Percentiles rank a stretch among this genome's conserved stretches.
These are phyloP conservation scores for Monilinia vaccinii-corymbosi DNA, from an alignment of 2,329 filamentous ascomycete species.

Conservation along the genomic window DNA sequence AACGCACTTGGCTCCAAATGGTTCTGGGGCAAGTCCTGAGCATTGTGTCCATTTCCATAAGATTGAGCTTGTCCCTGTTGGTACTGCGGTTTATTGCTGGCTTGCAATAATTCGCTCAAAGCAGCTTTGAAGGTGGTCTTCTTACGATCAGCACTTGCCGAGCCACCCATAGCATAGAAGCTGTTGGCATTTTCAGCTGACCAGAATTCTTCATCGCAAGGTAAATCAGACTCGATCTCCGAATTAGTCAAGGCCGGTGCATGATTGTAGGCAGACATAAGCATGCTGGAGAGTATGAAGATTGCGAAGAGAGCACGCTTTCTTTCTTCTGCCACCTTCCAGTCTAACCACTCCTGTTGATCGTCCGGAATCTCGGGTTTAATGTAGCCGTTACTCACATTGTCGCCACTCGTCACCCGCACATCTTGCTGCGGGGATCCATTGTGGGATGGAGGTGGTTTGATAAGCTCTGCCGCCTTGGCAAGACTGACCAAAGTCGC, in stretches of 20 bases:
- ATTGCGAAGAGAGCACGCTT: conserved; percentile 89
- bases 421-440: conserved; percentile 33
- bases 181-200: conserved; percentile 71
- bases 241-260: conserved; percentile 87
- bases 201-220: conserved; percentile 90
- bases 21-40: conserved; percentile 44
- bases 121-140: conserved; percentile 73
- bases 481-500: conserved; percentile 85
- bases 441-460: conserved; percentile 31
- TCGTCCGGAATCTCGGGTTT: conserved; percentile 41
- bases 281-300: conserved; percentile 81
- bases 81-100: conserved; percentile 57
- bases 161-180: conserved; percentile 71
- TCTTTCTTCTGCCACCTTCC: conserved; percentile 82
- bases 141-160: conserved; percentile 58
- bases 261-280: conserved; percentile 90
- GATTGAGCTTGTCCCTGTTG: conserved; percentile 36
- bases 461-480: conserved; percentile 71
- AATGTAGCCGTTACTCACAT: conserved; percentile 40
- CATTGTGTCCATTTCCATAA: conserved; percentile 38
- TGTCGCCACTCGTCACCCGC: conserved; percentile 43
- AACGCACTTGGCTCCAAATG: conserved; percentile 80
- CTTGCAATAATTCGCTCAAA: conserved; percentile 69
- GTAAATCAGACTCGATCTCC: conserved; percentile 79
- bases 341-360: conserved; percentile 73